phyloP scores from a whole-genome alignment of 345 rosid species.

The Laguncularia racemosa region DNA sequence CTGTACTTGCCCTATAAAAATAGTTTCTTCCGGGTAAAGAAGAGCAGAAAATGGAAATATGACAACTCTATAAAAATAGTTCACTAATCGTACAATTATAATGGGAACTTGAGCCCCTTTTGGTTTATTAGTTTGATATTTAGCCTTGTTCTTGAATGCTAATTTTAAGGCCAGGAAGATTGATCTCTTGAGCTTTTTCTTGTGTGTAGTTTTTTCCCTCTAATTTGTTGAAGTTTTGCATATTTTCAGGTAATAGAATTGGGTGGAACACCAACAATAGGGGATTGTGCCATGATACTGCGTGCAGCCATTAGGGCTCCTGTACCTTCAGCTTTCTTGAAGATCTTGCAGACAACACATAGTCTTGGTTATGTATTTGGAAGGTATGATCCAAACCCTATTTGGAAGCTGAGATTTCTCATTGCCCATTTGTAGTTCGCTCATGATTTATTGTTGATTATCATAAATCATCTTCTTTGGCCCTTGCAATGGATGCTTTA shows the following conservation, averaged over 20 bases:
- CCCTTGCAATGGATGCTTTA: no score
- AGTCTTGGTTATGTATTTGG: slow-evolving; percentile 73
- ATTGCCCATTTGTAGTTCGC: not conserved
- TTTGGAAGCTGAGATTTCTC: no score
- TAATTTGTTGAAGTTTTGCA: not conserved
- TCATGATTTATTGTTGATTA: not conserved
- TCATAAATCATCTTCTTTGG: no score
- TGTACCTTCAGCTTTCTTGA: slow-evolving; percentile 80
- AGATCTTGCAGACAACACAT: slow-evolving; percentile 76
- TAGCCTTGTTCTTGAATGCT: no score
- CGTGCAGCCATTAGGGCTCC: slow-evolving; percentile 84
- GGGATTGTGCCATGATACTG: slow-evolving; percentile 83
- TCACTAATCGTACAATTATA: no score
- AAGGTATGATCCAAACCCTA: slow-evolving; percentile 28
- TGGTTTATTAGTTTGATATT: not conserved
- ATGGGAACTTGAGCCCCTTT: not conserved
- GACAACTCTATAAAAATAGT: no score
- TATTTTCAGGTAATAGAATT: slow-evolving; percentile 68
- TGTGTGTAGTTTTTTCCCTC: no score
- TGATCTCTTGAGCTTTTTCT: no score
- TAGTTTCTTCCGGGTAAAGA: no score
- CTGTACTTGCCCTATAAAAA: no score
- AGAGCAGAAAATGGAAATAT: no score
- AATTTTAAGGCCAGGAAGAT: no score
- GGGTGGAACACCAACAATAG: slow-evolving; percentile 82